These are phyloP conservation scores for Sugiyamaella marilandica DNA, from an alignment of 805 yeast genomes.

Conservation along the genomic window DNA sequence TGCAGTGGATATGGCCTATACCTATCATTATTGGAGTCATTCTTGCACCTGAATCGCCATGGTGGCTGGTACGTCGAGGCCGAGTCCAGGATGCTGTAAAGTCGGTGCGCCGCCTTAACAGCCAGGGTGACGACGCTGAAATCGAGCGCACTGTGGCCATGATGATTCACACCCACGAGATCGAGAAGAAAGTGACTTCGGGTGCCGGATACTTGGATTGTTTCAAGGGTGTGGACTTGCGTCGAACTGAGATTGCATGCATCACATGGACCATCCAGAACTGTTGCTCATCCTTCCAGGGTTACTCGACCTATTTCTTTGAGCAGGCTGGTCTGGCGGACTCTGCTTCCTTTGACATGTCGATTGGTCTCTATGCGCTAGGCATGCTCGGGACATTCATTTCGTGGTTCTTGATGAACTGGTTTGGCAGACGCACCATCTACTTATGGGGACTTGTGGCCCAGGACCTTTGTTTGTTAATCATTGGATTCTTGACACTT, in stretches of 20 bases:
- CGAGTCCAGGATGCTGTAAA: conserved; percentile 40
- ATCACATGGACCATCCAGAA: conserved; percentile 43
- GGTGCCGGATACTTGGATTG: conserved; percentile 35
- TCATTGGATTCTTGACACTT: conserved; percentile 42
- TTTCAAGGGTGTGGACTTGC: conserved; percentile 42
- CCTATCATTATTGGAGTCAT: conserved; percentile 36
- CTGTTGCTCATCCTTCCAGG: conserved; percentile 8
- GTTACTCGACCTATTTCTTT: conserved; percentile 15
- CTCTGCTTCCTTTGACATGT: conserved; percentile 39
- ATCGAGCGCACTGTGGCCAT: conserved; percentile 40
- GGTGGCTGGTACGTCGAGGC: conserved; percentile 48
- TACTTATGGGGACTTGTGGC: conserved; percentile 33
- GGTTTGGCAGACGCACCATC: conserved; percentile 24
- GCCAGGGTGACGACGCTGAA: conserved; percentile 34
- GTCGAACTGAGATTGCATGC: conserved; percentile 49
- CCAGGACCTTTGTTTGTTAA: conserved; percentile 36
- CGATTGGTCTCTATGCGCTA: conserved; percentile 41
- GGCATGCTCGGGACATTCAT: conserved; percentile 44
- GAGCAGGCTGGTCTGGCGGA: conserved; percentile 22
- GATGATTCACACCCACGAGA: conserved; percentile 43
- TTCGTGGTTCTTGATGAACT: conserved; percentile 21
- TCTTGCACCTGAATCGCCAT: conserved; percentile 54
- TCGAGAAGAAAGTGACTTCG: conserved; percentile 21
- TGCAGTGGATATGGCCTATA: conserved; percentile 57
- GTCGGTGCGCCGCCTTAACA: conserved; percentile 50